phyloP scores from a whole-genome alignment of 2,329 filamentous ascomycete genomes.

The Neospermospora avenae region DNA sequence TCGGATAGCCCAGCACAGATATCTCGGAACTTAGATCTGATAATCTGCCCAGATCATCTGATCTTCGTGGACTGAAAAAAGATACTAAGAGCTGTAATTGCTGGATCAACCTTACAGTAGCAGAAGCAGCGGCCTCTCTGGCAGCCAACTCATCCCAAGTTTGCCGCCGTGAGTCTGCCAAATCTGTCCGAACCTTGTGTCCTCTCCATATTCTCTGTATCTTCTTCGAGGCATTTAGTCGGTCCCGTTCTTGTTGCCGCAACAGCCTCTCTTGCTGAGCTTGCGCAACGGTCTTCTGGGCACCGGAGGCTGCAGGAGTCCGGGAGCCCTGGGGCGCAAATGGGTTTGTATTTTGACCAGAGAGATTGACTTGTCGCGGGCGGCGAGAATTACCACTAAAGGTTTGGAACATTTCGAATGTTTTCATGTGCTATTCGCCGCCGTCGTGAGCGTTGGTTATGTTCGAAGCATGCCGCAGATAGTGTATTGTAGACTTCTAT shows the following conservation, averaged over 20 bases:
- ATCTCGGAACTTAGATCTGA: conserved; percentile 38
- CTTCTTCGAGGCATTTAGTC: conserved; percentile 66
- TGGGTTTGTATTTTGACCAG: conserved; percentile 77
- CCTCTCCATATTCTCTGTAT: conserved; percentile 86
- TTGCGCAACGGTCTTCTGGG: conserved; percentile 75
- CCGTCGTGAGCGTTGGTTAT: conserved; percentile 18
- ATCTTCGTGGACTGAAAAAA: conserved; percentile 44
- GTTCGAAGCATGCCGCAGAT: conserved; percentile 24
- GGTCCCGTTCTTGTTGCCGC: conserved; percentile 77
- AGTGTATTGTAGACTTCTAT: neutral
- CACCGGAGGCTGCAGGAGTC: conserved; percentile 55
- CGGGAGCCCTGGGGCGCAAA: conserved; percentile 62
- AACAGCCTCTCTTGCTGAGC: conserved; percentile 82
- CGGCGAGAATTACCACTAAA: conserved; percentile 87
- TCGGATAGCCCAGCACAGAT: conserved; percentile 34
- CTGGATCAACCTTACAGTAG: conserved; percentile 37
- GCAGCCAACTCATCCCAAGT: conserved; percentile 61
- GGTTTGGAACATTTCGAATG: conserved; percentile 72
- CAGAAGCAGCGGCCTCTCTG: conserved; percentile 27
- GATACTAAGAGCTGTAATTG: conserved; percentile 48
- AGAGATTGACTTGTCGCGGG: conserved; percentile 89
- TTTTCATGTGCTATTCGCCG: conserved; percentile 14
- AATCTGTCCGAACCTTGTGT: conserved; percentile 56
- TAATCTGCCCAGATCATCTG: conserved; percentile 49
- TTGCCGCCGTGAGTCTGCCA: conserved; percentile 55